Base-by-base conservation (phyloP, 345 rosid species). In the Iberis pinnata region DNA sequence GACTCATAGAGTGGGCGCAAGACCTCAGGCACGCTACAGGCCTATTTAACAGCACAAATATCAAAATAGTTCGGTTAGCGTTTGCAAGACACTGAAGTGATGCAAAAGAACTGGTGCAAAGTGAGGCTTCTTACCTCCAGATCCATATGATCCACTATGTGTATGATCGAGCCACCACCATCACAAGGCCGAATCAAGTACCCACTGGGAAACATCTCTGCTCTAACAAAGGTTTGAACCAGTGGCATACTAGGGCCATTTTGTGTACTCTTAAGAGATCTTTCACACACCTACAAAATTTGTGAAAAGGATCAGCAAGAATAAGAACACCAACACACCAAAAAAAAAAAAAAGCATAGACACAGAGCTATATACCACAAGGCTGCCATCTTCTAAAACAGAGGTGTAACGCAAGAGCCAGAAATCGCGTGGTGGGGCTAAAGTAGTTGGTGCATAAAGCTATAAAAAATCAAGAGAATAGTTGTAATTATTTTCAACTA, bases 1-100 rank as follows among this genome's bases (percentile, higher is more conserved):
- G 97, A 93, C 72, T 93, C 99, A 24, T 88, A 93, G 31, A 88
- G 78, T 0, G 99, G 95, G 24, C 99, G 94, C 52, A 93, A 61
- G 56, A 93, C 99, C 75, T 93, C 99, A 37, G 99, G 97, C 63
- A 93, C 99, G 18, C 89, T 82, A 85, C 95, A 81, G n/a, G 99
- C 97, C 99, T 93, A 63, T 63, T 38, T 38, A 44, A 59, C 48
- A 33, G 36, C 60, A 70, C 1, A 67, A 67, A 59, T 8, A 72
- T 11, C 29, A 52, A 27, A 32, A 63, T 45, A 51, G 10, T 35
- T 31, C 29, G 29, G 38, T 40, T 60, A 12, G 8, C 12, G 20
- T 10, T 41, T 36, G 31, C 32, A 17, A 15, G n/a, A 19, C 25
- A 20, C 0, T 47, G 25, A 41, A 20, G 27, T 22, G 25, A 22